A percentile compares a stretch with the other conserved stretches of the same genome.
Evolutionary conservation across 768 basidiomycete genomes (phyloP).

Genomic region (Mrakia blollopis): DNA sequence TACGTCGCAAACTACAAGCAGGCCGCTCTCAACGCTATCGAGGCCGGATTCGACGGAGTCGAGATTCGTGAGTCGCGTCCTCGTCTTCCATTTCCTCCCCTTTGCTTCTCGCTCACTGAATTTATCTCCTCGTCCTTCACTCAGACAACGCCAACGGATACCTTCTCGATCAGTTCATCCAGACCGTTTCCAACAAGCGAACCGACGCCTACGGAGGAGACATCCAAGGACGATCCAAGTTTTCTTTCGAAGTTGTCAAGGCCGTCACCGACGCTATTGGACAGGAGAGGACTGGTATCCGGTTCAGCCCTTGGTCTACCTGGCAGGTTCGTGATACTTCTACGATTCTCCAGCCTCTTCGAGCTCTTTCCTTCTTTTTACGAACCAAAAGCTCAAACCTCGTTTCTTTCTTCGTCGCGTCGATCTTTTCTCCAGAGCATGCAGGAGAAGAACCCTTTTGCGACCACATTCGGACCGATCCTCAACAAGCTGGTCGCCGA

Average conservation of each 20-base stretch:
- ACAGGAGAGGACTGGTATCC: constrained; percentile 52
- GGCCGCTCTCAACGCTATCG: constrained; percentile 52
- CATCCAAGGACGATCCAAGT: constrained; percentile 57
- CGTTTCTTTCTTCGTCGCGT: neutral
- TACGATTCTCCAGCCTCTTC: neutral
- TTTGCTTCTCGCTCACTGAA: neutral
- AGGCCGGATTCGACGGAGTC: constrained; percentile 58
- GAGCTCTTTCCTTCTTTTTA: too few species aligned
- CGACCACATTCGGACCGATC: constrained; percentile 46
- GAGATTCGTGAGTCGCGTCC: constrained; percentile 40
- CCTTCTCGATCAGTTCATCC: constrained; percentile 48
- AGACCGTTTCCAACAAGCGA: constrained; percentile 55
- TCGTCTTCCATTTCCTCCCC: neutral
- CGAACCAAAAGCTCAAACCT: neutral
- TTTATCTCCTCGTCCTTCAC: neutral
- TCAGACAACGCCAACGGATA: constrained; percentile 14
- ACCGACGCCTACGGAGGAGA: constrained; percentile 66
- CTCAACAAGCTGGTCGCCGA: constrained; percentile 50
- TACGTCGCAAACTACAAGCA: constrained; percentile 43
- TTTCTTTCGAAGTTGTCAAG: constrained; percentile 54
- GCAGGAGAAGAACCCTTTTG: constrained; percentile 32
- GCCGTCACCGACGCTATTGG: constrained; percentile 56
- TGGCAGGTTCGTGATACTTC: constrained; percentile 42
- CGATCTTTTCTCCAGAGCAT: constrained; percentile 34
- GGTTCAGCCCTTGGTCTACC: constrained; percentile 60